Evolutionary conservation across 2,329 filamentous ascomycete species (phyloP), one percentile per base, ranked within the genome.

Genomic region (Drechslerella coelobrocha): DNA sequence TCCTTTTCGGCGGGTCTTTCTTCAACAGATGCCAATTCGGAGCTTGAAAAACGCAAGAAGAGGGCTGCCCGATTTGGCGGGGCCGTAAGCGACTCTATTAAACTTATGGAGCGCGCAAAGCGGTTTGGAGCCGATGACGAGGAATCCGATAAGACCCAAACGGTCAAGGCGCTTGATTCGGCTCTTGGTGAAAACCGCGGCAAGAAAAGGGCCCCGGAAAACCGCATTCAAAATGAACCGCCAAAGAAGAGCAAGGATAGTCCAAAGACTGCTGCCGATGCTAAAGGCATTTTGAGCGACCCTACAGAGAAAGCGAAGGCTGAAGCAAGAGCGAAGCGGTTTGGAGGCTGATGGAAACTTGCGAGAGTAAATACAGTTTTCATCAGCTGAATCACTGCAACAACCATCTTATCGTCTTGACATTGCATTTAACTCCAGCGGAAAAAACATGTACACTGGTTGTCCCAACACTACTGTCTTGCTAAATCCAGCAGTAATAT

Each of bases 1-100:
- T 55, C 53, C 1, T 63, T 65, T 31, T 39, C 50, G 9, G 68
- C 59, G 3, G 68, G 61, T 2, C n/a, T 65, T 7, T 19, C 54
- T 17, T 27, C 60, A n/a, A 72, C 59, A 14, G 41, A 63, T 52
- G 43, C 60, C 27, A 60, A 72, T 24, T 65, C 68, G 6, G 71
- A 73, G 41, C 65, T 73, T 19, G 71, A 73, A 23, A 73, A 71
- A 29, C 63, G 71, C n/a, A 73, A 73, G 39, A 68, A 62, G 53
- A 57, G 71, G 54, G 71, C 71, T 5, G 71, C 63, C 10, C 57
- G 71, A 21, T 73, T 73, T 24, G 71, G 71, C 9, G 48, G 60
- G 12, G 54, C 61, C 2, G 51, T 56, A 19, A 48, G 21, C 7
- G 71, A 73, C 5, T 65, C 65, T 48, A 48, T 66, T 7, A 73